phyloP scores from a whole-genome alignment of 169 alveolate species.

The Cryptosporidium viatorum region DNA sequence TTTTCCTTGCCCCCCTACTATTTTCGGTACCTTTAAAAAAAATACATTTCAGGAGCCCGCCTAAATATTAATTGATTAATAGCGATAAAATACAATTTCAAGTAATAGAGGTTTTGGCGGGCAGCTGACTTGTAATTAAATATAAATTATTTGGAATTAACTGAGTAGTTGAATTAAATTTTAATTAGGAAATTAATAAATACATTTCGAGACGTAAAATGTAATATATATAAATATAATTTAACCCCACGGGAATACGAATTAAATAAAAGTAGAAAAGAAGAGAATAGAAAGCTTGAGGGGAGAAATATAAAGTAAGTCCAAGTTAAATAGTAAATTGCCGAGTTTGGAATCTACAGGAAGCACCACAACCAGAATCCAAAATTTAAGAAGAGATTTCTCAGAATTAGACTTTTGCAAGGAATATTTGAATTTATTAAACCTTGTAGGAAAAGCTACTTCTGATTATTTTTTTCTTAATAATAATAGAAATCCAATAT shows the following conservation, averaged over 20 bases:
- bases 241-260: slow-evolving; percentile 3
- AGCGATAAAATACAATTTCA: not conserved
- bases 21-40: too few species aligned
- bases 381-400: not conserved
- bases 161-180: too few species aligned
- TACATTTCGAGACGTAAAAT: not conserved
- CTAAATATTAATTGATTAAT: not conserved
- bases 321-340: not conserved
- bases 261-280: not conserved
- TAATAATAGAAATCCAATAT: not conserved
- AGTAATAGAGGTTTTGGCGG: not conserved
- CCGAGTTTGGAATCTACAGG: not conserved
- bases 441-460: not conserved
- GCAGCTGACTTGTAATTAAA: not conserved
- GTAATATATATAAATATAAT: not conserved
- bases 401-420: not conserved
- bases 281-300: not conserved
- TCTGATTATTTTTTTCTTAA: not conserved
- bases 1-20: not conserved
- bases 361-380: not conserved
- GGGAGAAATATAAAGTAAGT: not conserved
- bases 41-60: not conserved
- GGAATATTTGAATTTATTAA: not conserved
- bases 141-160: too few species aligned
- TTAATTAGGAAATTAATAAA: not conserved